phyloP scores from a whole-genome alignment of 345 rosid genomes.

The Cardamine resedifolia region DNA sequence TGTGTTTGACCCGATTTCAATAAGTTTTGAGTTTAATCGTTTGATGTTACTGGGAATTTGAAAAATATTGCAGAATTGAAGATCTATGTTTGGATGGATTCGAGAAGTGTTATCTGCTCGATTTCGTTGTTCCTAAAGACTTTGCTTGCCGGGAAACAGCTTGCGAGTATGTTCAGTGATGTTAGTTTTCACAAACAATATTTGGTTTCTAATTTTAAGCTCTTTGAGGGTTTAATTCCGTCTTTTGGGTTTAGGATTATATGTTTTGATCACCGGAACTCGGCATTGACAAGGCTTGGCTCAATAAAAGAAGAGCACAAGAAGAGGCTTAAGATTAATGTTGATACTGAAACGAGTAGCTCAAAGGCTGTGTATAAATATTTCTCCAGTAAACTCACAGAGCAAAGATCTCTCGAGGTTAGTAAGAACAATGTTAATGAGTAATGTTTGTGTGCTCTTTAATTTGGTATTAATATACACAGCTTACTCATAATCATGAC shows the following conservation, averaged over 20 bases:
- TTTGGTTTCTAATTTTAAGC: background rate
- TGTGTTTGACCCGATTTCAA: background rate
- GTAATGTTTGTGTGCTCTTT: background rate
- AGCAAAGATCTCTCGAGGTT: conserved; percentile 41
- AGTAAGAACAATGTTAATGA: conserved; percentile 25
- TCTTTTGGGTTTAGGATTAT: conserved; percentile 49
- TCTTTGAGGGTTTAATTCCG: background rate
- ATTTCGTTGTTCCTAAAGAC: conserved; percentile 61
- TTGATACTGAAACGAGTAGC: conserved; percentile 69
- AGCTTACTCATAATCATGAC: background rate
- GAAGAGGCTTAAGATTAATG: conserved; percentile 41
- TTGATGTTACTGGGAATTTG: background rate
- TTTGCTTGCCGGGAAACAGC: conserved; percentile 42
- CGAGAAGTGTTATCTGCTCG: conserved; percentile 67
- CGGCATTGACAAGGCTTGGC: conserved; percentile 38
- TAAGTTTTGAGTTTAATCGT: background rate
- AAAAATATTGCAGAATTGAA: conserved; percentile 43
- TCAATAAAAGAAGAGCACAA: conserved; percentile 24
- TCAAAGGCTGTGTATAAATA: conserved; percentile 61
- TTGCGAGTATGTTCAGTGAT: conserved; percentile 59
- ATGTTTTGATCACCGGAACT: conserved; percentile 80
- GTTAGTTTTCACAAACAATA: background rate
- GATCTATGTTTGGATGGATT: conserved; percentile 55
- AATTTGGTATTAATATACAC: background rate
- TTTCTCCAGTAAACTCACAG: conserved; percentile 55